Evolutionary conservation across 2,329 filamentous ascomycete genomes (phyloP).

Genomic region (Trichoderma afroharzianum): DNA sequence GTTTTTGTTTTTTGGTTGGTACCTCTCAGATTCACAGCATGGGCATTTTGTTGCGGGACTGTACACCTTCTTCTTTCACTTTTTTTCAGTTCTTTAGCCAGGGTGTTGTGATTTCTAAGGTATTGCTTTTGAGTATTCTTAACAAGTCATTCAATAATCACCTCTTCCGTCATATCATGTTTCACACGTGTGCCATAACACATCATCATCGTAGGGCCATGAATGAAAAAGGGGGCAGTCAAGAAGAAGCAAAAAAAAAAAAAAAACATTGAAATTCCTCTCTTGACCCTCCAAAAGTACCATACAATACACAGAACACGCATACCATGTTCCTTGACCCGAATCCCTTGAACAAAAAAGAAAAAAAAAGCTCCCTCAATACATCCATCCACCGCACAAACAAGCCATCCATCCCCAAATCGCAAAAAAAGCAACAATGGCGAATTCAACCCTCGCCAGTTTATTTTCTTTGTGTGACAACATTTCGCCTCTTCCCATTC

Average conservation of each 20-base stretch:
- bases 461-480: neutral
- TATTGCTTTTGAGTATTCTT: neutral
- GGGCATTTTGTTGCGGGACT: neutral
- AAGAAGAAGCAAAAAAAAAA: neutral
- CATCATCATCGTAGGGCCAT: neutral
- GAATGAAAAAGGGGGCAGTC: neutral
- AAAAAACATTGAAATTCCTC: neutral
- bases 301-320: neutral
- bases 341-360: neutral
- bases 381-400: neutral
- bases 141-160: neutral
- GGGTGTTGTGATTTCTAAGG: neutral
- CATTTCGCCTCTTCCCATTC: neutral
- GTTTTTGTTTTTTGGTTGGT: neutral
- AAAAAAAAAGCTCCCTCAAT: neutral
- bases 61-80: neutral
- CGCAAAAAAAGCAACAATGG: neutral
- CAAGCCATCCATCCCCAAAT: neutral
- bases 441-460: neutral
- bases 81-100: neutral
- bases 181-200: neutral
- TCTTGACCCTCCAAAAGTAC: neutral
- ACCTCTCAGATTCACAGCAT: neutral
- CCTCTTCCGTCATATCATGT: neutral
- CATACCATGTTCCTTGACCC: neutral